These are phyloP conservation scores for Beauveria australis DNA, from an alignment of 2,329 filamentous ascomycete species.

Conservation along the genomic window DNA sequence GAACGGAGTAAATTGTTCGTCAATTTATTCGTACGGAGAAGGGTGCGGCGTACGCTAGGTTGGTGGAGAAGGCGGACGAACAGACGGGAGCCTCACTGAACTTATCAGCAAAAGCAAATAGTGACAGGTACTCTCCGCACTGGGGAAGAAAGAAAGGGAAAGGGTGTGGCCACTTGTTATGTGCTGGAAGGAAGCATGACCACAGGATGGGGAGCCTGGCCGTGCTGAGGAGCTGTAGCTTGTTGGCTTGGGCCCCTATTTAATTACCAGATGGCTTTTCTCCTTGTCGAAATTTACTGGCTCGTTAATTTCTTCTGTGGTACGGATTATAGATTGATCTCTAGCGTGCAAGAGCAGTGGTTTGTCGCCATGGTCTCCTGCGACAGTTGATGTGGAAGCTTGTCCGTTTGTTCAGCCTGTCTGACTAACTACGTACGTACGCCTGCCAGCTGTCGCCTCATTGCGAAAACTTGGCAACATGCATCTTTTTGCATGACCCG, in stretches of 20 bases:
- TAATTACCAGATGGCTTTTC: neutral
- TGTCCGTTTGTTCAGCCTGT: neutral
- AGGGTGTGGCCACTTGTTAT: neutral
- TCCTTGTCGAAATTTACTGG: neutral
- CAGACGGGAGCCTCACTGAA: neutral
- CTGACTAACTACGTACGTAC: too few relatives aligned
- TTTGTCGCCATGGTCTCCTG: neutral
- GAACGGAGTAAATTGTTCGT: slow-evolving; percentile 64
- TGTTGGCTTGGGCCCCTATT: neutral
- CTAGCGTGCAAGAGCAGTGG: neutral
- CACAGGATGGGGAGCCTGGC: neutral
- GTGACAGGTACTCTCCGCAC: neutral
- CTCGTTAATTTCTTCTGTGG: neutral
- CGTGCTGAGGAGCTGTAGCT: neutral
- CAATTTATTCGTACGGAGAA: neutral
- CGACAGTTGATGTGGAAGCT: neutral
- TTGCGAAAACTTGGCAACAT: neutral
- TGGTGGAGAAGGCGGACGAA: slow-evolving; percentile 7
- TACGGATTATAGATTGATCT: neutral
- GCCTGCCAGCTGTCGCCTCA: neutral
- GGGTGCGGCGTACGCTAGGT: neutral
- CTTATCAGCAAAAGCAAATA: slow-evolving; percentile 1
- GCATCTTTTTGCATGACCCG: neutral
- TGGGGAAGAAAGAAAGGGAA: neutral
- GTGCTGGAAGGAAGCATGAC: neutral